Base-by-base conservation (phyloP, 768 basidiomycete genomes). In the Rhodotorula graminis region DNA sequence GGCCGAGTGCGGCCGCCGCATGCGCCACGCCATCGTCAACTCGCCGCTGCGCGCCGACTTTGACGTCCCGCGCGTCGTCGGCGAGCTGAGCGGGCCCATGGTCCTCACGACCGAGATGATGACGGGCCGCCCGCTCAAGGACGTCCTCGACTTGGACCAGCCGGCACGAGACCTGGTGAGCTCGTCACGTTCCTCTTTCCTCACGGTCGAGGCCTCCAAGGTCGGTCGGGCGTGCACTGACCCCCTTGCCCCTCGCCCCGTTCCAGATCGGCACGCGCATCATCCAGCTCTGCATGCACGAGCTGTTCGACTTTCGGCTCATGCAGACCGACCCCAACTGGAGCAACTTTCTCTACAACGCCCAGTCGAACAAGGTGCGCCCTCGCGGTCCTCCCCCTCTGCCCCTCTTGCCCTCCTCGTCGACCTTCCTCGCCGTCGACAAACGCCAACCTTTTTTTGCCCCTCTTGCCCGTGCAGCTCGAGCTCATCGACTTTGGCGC, bases 281-380 rank as follows among this genome's bases (percentile, higher is more conserved):
- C 59, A 84, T 97, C 63, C 88, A 91, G 59, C 84, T 99, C 14
- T 97, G 93, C 79, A 82, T 99, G 53, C 87, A 85, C 69, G 96
- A 98, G 80, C 86, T 99, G 14, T 96, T 97, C 80, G 84, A 88
- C 71, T 95, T 96, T 83, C 84, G 90, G 44, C 81, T 89, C 56
- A 98, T 99, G 96, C 96, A 98, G 81, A 99, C 95, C 0, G 95
- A 99, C 80, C 96, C 96, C 7, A 98, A 99, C 78, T 98, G 92
- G 91, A 90, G 92, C 16, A 98, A 98, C 81, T 98, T 99, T 82
- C 83, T 99, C 25, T 74, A 11, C 29, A 49, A 60, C 52, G 23
- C 16, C 14, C n/a, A 21, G n/a, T 31, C 44, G 23, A 44, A 37
- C 37, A 64, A 67, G 71, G 71, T 72, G 14, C 29, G 66, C 44